These are phyloP conservation scores for Ceratobasidium sp. DNA, from an alignment of 1,284 basidiomycete species.

Conservation along the genomic window DNA sequence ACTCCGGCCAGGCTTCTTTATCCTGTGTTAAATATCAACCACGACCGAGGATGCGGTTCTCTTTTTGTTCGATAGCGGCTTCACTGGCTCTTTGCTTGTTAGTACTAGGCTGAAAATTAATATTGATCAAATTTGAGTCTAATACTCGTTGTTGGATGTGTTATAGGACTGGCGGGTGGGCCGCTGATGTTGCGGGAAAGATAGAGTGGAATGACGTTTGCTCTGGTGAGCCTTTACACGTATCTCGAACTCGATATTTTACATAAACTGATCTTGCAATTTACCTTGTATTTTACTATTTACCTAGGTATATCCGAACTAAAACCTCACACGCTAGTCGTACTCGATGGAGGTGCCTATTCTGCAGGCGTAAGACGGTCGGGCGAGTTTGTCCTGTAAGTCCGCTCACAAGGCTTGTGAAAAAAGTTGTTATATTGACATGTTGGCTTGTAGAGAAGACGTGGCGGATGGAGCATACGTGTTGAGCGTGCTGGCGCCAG, in stretches of 20 bases:
- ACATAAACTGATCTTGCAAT: neutral
- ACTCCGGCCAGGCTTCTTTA: constrained; percentile 11
- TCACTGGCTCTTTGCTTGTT: constrained; percentile 16
- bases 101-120: neutral
- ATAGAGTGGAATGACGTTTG: constrained; percentile 47
- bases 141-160: neutral
- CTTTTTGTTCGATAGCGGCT: constrained; percentile 28
- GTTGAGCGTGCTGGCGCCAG: constrained; percentile 45
- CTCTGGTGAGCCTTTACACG: constrained; percentile 16
- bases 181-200: constrained; percentile 45
- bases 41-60: constrained; percentile 37
- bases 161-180: constrained; percentile 29
- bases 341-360: constrained; percentile 49
- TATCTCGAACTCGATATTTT: too few relatives aligned
- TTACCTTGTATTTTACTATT: neutral
- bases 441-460: constrained; percentile 17
- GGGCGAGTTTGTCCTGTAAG: constrained; percentile 49
- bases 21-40: neutral
- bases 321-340: constrained; percentile 46
- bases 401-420: neutral
- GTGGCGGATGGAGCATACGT: constrained; percentile 47
- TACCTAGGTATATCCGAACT: constrained; percentile 40
- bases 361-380: constrained; percentile 46
- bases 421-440: constrained; percentile 1
- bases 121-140: neutral